phyloP scores from a whole-genome alignment of 164 flowering plant species.

The Annona cherimola region DNA sequence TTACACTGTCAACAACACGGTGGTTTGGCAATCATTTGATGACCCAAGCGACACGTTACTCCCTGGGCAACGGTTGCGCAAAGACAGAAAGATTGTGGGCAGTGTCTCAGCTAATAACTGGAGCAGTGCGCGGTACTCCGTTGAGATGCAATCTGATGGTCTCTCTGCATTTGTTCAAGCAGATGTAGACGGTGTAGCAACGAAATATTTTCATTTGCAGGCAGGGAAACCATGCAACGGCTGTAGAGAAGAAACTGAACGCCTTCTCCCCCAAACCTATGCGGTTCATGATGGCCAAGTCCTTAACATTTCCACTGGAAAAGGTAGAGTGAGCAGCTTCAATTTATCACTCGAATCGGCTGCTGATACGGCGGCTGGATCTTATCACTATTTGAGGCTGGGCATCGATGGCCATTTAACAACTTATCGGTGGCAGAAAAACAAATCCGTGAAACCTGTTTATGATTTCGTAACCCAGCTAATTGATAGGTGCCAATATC shows the following conservation, averaged over 20 bases:
- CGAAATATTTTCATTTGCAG: background rate
- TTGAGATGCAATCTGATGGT: too few relatives aligned
- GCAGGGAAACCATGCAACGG: too few relatives aligned
- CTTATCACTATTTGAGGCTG: slow-evolving; percentile 24
- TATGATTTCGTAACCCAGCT: background rate
- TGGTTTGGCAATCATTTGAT: slow-evolving; percentile 27
- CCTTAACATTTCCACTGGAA: background rate
- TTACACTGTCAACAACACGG: background rate
- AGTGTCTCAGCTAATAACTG: too few relatives aligned
- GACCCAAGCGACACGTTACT: slow-evolving; percentile 23
- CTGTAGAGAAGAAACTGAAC: too few relatives aligned
- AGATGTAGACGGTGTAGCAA: slow-evolving; percentile 2
- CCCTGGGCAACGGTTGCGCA: slow-evolving; percentile 12
- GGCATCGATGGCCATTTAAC: slow-evolving; percentile 31
- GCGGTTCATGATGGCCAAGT: background rate
- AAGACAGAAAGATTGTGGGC: too few relatives aligned
- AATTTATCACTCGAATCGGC: background rate
- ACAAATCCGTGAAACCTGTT: background rate
- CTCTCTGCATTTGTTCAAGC: too few relatives aligned
- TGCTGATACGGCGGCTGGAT: slow-evolving; percentile 4
- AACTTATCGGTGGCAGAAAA: slow-evolving; percentile 19
- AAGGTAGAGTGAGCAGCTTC: background rate
- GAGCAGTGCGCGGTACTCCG: too few relatives aligned
- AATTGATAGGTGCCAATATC: slow-evolving; percentile 15
- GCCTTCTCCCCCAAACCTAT: background rate